Evolutionary conservation across 768 basidiomycete genomes (phyloP).

Genomic region (Suillus bovinus): DNA sequence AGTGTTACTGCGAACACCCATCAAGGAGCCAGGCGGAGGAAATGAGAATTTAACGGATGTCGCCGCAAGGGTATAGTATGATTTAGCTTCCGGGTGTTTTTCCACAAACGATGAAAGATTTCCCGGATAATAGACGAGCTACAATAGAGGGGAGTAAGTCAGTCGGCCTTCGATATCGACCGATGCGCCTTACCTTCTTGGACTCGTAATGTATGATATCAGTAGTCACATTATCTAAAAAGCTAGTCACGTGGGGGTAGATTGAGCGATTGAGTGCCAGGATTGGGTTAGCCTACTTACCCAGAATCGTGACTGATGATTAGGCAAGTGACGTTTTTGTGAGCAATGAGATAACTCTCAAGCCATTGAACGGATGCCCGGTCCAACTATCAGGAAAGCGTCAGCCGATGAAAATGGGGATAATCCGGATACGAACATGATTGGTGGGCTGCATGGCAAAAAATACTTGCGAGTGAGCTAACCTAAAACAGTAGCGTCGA

Average conservation of each 20-base stretch:
- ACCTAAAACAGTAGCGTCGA: conserved; percentile 7
- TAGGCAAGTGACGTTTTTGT: conserved; percentile 85
- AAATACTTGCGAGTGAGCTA: conserved; percentile 10
- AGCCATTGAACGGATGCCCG: conserved; percentile 88
- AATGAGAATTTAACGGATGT: conserved; percentile 94
- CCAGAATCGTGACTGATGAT: conserved; percentile 97
- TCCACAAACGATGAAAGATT: conserved; percentile 90
- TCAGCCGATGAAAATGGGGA: conserved; percentile 19
- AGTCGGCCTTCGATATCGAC: conserved; percentile 17
- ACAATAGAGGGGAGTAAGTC: conserved; percentile 16
- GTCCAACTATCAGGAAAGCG: conserved; percentile 55
- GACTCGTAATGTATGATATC: conserved; percentile 97
- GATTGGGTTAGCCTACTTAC: conserved; percentile 41
- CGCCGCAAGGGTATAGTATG: conserved; percentile 95
- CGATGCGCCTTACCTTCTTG: conserved; percentile 65
- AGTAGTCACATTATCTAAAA: conserved; percentile 93
- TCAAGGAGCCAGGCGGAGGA: conserved; percentile 92
- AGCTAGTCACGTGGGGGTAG: conserved; percentile 45
- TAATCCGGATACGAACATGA: conserved; percentile 58
- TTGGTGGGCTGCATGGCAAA: conserved; percentile 72
- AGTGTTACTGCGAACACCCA: conserved; percentile 96
- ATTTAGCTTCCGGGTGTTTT: conserved; percentile 89
- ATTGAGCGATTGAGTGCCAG: conserved; percentile 11
- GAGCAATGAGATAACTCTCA: conserved; percentile 80
- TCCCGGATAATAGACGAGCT: conserved; percentile 93